Conservation (phyloP, 148 eudicot genomes). For the Spergularia bocconei region DNA sequence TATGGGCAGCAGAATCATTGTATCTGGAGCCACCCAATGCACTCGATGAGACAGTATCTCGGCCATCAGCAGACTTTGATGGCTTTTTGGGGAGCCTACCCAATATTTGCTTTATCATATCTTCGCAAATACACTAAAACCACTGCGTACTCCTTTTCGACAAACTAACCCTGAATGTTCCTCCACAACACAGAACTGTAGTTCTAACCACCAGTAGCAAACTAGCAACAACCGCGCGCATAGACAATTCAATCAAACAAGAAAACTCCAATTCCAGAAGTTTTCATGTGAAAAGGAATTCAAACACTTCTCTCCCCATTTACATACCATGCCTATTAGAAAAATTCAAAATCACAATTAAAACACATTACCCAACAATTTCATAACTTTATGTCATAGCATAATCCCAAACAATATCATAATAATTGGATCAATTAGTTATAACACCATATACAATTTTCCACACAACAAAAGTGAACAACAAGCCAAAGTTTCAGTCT, state of each 20-base stretch:
- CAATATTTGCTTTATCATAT: slow-evolving; percentile 71
- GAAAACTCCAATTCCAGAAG: slow-evolving; percentile 28
- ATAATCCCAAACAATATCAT: background rate
- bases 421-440: background rate
- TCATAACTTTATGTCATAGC: background rate
- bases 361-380: background rate
- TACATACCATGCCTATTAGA: background rate
- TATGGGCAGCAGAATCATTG: slow-evolving; percentile 40
- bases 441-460: background rate
- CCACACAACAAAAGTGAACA: background rate
- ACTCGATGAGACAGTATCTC: slow-evolving; percentile 50
- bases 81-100: slow-evolving; percentile 80
- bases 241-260: slow-evolving; percentile 26
- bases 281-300: slow-evolving; percentile 11
- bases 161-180: slow-evolving; percentile 12
- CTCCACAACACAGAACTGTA: slow-evolving; percentile 15
- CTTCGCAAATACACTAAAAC: slow-evolving; percentile 21
- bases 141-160: slow-evolving; percentile 7
- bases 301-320: background rate
- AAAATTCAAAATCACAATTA: background rate
- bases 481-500: slow-evolving; percentile 15
- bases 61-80: slow-evolving; percentile 58
- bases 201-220: slow-evolving; percentile 1
- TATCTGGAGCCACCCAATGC: slow-evolving; percentile 40
- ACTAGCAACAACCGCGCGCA: background rate